Percentiles rank a stretch among this genome's conserved stretches.
Conservation (phyloP, 2,329 filamentous ascomycete species). For the Leptographium lundbergii region DNA sequence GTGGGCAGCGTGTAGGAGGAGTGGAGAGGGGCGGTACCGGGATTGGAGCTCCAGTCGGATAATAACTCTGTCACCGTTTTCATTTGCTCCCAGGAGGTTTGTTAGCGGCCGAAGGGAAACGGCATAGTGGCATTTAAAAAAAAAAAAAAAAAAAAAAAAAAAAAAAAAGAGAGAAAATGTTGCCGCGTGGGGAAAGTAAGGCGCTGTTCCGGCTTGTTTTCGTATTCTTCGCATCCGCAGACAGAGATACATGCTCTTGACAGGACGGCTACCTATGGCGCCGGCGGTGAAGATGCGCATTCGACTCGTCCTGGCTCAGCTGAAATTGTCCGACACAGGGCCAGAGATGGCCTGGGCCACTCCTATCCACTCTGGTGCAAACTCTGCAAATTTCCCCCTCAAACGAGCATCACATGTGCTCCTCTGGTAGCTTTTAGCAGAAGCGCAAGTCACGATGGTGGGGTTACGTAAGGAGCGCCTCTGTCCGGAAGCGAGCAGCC, state of each 20-base stretch:
- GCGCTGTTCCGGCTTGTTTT: slow-evolving; percentile 1
- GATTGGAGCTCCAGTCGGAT: not conserved
- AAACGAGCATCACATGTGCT: not conserved
- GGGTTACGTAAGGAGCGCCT: not conserved
- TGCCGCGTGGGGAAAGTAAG: not conserved
- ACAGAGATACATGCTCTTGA: not conserved
- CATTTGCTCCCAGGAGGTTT: not conserved
- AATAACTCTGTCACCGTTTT: not conserved
- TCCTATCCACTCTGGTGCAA: not conserved
- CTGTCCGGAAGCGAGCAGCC: not conserved
- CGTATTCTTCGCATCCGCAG: not conserved
- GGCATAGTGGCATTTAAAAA: not conserved
- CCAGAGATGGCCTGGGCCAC: not conserved
- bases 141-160: not conserved
- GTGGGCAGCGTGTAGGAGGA: not conserved
- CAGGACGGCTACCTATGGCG: not conserved
- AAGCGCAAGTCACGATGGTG: not conserved
- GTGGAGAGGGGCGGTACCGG: not conserved
- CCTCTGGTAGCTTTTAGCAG: not conserved
- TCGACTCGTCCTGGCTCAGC: not conserved
- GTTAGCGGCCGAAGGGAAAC: slow-evolving; percentile 1
- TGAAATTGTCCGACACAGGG: not conserved
- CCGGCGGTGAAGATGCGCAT: not conserved
- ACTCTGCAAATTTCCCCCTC: not conserved
- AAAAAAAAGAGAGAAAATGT: not conserved